Percentiles rank a stretch among this genome's conserved stretches.
These are phyloP conservation scores for Paramecium tetraurelia DNA, from an alignment of 73 alveolate species.

Conservation along the genomic window DNA sequence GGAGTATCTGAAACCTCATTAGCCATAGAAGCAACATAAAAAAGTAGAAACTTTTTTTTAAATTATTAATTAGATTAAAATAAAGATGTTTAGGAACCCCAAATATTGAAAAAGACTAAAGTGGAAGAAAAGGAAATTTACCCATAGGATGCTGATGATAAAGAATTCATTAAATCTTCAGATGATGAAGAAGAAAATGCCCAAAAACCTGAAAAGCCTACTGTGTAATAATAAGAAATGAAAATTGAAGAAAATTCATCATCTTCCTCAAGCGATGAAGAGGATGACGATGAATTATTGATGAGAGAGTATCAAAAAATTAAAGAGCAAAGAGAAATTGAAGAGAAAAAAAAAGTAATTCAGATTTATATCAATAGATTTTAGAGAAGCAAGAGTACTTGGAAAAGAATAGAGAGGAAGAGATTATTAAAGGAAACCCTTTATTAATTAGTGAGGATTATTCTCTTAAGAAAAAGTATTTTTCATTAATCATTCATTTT, in stretches of 20 bases:
- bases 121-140: constrained; percentile 44
- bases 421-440: constrained; percentile 83
- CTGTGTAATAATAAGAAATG: not conserved
- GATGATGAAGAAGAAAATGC: not conserved
- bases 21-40: constrained; percentile 48
- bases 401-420: constrained; percentile 78
- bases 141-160: constrained; percentile 72
- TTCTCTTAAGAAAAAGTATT: constrained; percentile 83
- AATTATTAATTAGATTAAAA: not conserved
- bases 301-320: constrained; percentile 91
- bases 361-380: not conserved
- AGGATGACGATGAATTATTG: constrained; percentile 76
- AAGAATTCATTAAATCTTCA: constrained; percentile 65
- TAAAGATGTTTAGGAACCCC: constrained; percentile 62
- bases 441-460: constrained; percentile 80
- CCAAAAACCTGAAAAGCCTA: not conserved
- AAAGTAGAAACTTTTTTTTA: not conserved
- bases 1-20: constrained; percentile 54
- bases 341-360: constrained; percentile 72
- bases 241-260: not conserved
- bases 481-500: not conserved
- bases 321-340: constrained; percentile 88
- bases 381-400: constrained; percentile 75
- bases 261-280: constrained; percentile 46
- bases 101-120: constrained; percentile 53